Evolutionary conservation across 2,329 filamentous ascomycete species (phyloP).

Genomic region (Diaporthe australafricana): DNA sequence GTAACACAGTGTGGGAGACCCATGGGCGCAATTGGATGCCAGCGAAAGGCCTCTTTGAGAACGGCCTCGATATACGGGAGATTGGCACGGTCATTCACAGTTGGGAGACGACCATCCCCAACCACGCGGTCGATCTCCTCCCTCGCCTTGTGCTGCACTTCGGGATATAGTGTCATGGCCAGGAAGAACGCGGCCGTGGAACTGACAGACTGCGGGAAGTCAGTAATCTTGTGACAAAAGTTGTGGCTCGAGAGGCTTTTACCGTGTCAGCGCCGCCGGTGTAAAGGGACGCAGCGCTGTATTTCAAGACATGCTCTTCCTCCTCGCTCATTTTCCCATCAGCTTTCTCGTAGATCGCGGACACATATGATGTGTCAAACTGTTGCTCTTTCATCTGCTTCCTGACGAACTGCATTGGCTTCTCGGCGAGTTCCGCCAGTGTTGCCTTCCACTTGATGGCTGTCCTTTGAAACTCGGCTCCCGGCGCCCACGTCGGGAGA

Average conservation of each 20-base stretch:
- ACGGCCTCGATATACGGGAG: slow-evolving; percentile 48
- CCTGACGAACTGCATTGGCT: slow-evolving; percentile 47
- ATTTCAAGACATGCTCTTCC: slow-evolving; percentile 32
- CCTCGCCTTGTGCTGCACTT: slow-evolving; percentile 50
- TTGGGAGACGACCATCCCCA: slow-evolving; percentile 45
- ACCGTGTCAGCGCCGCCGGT: slow-evolving; percentile 46
- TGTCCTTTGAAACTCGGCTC: slow-evolving; percentile 45
- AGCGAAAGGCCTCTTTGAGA: slow-evolving; percentile 47
- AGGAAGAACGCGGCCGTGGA: slow-evolving; percentile 57
- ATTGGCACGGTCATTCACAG: slow-evolving; percentile 42
- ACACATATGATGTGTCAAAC: slow-evolving; percentile 18
- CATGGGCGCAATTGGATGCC: slow-evolving; percentile 49
- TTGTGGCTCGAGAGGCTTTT: slow-evolving; percentile 42
- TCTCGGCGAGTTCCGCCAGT: slow-evolving; percentile 38
- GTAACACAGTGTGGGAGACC: slow-evolving; percentile 53
- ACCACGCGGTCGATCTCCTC: slow-evolving; percentile 40
- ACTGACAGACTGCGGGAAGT: slow-evolving; percentile 42
- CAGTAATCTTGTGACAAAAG: not conserved
- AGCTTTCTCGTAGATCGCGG: slow-evolving; percentile 13
- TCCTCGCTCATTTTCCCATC: not conserved
- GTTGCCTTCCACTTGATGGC: slow-evolving; percentile 43
- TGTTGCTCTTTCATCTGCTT: slow-evolving; percentile 27
- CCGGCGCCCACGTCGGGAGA: slow-evolving; percentile 47
- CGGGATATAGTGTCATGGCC: slow-evolving; percentile 58
- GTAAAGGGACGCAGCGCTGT: slow-evolving; percentile 39